Base-by-base conservation (phyloP, 2,329 filamentous ascomycete species). In the Dothidotthia symphoricarpi region DNA sequence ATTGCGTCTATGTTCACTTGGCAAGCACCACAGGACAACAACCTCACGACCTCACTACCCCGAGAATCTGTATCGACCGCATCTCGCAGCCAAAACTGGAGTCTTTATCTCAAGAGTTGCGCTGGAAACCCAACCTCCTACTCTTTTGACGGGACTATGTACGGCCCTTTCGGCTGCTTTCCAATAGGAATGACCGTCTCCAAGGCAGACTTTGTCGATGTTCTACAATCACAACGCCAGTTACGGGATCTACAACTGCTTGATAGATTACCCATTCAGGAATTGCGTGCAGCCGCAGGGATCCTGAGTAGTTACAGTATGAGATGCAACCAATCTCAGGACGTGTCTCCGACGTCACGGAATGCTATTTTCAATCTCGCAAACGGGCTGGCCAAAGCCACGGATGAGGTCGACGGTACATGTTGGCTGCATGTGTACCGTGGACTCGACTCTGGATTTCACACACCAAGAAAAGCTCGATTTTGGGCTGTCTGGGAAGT, bases 401-500 rank as follows among this genome's bases (percentile, higher is more conserved):
- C 47, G 11, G 56, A 63, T 29, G 59, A 64, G 25, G 42, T 36
- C 2, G 55, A 63, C 22, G 58, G 63, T 31, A 41, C 40, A 4
- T 55, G 63, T 17, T 54, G 61, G 27, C 31, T 66, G 2, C 57
- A 61, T 26, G 59, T 64, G 11, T 65, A 55, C 28, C 41, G 43
- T 34, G 61, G 61, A 13, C 58, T 67, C n/a, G 63, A 66, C 36
- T 67, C 64, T n/a, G 64, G 64, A 0, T 66, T 66, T 16, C 62
- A 62, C 27, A 63, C 57, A 9, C 60, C 63, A 4, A 43, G 41
- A 12, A 58, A 56, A 7, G 49, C 47, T 12, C 63, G 65, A 31
- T 65, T 66, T 30, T 67, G 64, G 64, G 47, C 59, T 12, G 54
- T 67, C 10, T 65, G 55, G 51, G 63, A 67, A 40, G 28, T 55